Base-by-base conservation (phyloP, 1,284 basidiomycete genomes). In the Ustilago nuda region DNA sequence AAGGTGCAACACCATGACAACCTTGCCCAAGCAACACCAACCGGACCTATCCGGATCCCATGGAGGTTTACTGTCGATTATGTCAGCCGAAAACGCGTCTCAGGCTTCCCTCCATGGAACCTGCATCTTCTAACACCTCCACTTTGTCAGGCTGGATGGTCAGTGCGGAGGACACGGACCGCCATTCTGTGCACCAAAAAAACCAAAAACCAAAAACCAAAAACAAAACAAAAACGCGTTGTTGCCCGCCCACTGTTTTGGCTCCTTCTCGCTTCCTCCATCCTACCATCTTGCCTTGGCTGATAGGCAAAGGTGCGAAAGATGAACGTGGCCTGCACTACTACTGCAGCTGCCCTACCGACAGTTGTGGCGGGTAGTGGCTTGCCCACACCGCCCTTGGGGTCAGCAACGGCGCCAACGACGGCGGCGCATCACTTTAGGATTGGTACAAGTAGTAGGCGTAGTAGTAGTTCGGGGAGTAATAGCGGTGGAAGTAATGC, bases 391-490 rank as follows among this genome's bases (percentile, higher is more conserved):
- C 48, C 48, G 30, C 48, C 48, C n/a, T 37, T 35, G 11, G 35
- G 19, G 4, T 15, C 56, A 5, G 48, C 57, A 13, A 43, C 56
- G 7, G 46, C 61, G 51, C 33, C 66, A 12, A 56, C 55, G 3
- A n/a, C 52, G 5, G 41, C 51, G 3, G 17, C 63, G 8, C 57
- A 58, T 7, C 63, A 62, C 11, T 56, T 50, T 11, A 41, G 68
- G 50, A 17, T 71, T 13, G 54, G 68, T 3, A 19, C 59, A 17
- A 54, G 54, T 19, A 53, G 63, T 15, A 54, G 68, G 8, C 19
- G 68, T 15, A 58, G 57, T 12, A 66, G 63, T 27, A 52, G 57
- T 19, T 19, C n/a, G 17, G 50, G 61, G n/a, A 64, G 61, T 19
- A 39, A 61, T 7, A 48, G 68, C 32, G 64, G 50, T 35, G 58